phyloP scores from a whole-genome alignment of 257 asterid species.

The Petrea volubilis region DNA sequence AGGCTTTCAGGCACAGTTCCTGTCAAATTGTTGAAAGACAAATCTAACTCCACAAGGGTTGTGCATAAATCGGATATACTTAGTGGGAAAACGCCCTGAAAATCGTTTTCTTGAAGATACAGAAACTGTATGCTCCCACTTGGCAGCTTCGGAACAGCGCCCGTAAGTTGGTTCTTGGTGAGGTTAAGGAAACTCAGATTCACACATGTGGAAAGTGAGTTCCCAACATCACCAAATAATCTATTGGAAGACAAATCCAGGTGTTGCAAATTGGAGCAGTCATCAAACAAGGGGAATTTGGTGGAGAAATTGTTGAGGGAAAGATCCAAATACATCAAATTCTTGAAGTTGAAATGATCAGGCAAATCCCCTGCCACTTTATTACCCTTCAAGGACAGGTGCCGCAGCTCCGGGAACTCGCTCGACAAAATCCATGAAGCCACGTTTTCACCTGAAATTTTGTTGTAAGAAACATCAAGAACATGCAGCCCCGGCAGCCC shows the following conservation, averaged over 20 bases:
- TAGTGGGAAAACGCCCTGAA: conserved; percentile 43
- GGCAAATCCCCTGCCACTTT: conserved; percentile 46
- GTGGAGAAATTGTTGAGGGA: conserved; percentile 60
- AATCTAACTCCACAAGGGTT: conserved; percentile 58
- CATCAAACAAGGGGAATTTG: conserved; percentile 43
- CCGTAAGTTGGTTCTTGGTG: conserved; percentile 52
- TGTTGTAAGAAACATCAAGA: conserved; percentile 71
- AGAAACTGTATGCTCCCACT: conserved; percentile 49
- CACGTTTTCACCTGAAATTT: conserved; percentile 44
- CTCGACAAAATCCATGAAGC: conserved; percentile 51
- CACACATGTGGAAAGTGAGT: conserved; percentile 49
- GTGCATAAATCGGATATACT: conserved; percentile 48
- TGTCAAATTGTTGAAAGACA: conserved; percentile 51
- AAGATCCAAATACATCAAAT: conserved; percentile 57
- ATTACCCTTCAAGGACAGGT: conserved; percentile 63
- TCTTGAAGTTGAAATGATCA: conserved; percentile 38
- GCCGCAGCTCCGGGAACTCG: conserved; percentile 43
- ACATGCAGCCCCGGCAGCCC: conserved; percentile 31
- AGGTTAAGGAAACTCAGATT: conserved; percentile 58
- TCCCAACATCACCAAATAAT: conserved; percentile 50
- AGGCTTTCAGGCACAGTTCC: conserved; percentile 55
- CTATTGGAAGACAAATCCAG: conserved; percentile 67
- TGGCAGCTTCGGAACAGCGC: conserved; percentile 48
- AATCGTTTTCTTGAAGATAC: conserved; percentile 46
- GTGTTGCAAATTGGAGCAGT: conserved; percentile 54